Percentiles rank a stretch among this genome's conserved stretches.
phyloP scores from a whole-genome alignment of 2,329 filamentous ascomycete genomes.

The Aspergillus pseudonomiae region DNA sequence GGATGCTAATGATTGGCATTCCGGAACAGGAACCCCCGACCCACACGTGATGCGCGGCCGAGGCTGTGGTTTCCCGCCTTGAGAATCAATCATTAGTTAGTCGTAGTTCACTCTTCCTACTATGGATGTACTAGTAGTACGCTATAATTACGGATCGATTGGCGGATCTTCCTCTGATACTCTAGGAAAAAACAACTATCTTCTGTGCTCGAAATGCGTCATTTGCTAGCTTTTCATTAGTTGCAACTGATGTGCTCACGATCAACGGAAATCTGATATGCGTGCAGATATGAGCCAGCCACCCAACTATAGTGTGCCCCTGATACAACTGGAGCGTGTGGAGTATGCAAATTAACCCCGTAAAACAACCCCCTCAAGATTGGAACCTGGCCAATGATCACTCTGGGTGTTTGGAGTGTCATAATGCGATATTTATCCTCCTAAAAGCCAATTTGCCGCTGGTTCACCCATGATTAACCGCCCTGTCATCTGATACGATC shows the following conservation, averaged over 20 bases:
- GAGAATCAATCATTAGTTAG: background rate
- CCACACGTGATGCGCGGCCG: slow-evolving; percentile 14
- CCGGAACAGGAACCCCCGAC: slow-evolving; percentile 6
- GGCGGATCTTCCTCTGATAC: background rate
- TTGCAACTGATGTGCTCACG: background rate
- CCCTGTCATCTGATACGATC: slow-evolving; percentile 29
- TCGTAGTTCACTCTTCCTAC: background rate
- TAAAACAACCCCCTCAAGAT: background rate
- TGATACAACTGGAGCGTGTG: background rate
- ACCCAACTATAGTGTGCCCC: background rate
- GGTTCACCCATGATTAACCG: background rate
- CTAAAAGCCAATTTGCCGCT: background rate
- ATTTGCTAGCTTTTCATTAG: background rate
- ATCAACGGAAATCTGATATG: background rate
- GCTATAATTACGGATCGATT: background rate
- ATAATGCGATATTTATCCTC: background rate
- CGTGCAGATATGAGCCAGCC: background rate
- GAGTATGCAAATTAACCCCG: background rate
- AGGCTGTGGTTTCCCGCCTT: slow-evolving; percentile 4
- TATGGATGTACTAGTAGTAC: background rate
- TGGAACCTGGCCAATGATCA: background rate
- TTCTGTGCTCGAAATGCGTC: background rate
- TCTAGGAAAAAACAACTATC: background rate
- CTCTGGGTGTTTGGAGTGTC: no score
- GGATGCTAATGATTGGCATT: background rate